Evolutionary conservation across 2,329 filamentous ascomycete genomes (phyloP).

Genomic region (Apiospora hydei): DNA sequence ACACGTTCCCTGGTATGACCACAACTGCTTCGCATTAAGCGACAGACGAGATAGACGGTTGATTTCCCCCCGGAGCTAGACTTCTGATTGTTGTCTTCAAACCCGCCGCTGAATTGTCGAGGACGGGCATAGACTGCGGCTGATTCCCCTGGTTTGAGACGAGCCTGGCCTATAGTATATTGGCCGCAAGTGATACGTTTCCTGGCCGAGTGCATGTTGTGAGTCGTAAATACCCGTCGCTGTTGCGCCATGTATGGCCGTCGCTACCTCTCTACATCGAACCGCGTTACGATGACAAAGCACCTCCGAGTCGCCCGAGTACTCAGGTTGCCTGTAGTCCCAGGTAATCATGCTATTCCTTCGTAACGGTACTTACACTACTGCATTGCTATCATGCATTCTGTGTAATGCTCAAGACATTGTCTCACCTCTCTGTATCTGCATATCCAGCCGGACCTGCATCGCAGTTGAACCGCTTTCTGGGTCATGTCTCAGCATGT

Average conservation of each 20-base stretch:
- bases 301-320: neutral
- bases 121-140: conserved; percentile 1
- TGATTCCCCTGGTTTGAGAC: neutral
- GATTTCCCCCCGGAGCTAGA: conserved; percentile 10
- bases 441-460: neutral
- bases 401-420: neutral
- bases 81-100: neutral
- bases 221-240: neutral
- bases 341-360: neutral
- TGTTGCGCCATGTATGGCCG: neutral
- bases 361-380: neutral
- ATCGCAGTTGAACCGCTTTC: too few species aligned
- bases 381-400: neutral
- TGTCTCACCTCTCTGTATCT: neutral
- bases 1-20: neutral
- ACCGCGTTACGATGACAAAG: neutral
- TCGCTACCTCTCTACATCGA: neutral
- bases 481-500: too few species aligned
- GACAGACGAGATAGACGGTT: conserved; percentile 6
- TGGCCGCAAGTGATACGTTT: neutral
- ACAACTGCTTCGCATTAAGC: neutral
- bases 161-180: neutral
- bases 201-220: neutral
- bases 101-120: neutral
- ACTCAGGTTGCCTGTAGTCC: neutral